Base-by-base conservation (phyloP, 73 alveolate genomes). In the Symbiodinium pilosum region DNA sequence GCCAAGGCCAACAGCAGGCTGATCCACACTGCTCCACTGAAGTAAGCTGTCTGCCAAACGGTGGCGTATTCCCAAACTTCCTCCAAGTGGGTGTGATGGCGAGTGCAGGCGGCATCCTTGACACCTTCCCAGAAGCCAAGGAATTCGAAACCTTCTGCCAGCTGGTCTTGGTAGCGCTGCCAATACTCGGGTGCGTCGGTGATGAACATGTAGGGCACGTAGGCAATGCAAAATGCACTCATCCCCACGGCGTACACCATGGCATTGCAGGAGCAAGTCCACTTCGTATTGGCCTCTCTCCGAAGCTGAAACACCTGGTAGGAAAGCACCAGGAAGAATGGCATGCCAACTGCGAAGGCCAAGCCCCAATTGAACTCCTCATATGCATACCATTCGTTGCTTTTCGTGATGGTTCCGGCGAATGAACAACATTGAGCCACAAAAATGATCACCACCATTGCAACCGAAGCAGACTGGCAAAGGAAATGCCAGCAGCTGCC, bases 321-420 rank as follows among this genome's bases (percentile, higher is more conserved):
- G 44, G 84, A 71, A 21, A 71, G 43, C 43, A 71, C 84, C 34
- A 71, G 9, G 84, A 71, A 71, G 84, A 71, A 71, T 11, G 84
- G 84, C 84, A 71, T 71, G 84, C 84, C 84, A 6, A 71, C 84
- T 71, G 84, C 84, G 84, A 71, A 71, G 84, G 84, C 84, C 84
- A 71, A 71, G 41, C 84, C 84, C 84, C 84, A 71, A 71, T 71
- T 71, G 84, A 71, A 71, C 84, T 71, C 84, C 84, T 71, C 84
- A 71, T 7, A 32, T 71, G 84, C 84, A 21, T 71, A 71, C 84
- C 84, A 71, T n/a, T 32, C 12, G 84, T 71, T 71, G 84, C 43
- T 71, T 43, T 71, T 71, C 84, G 84, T 71, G 84, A 71, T 71
- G 84, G 84, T 71, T 0, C 84, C 84, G 41, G 84, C 84, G 24